Conservation (phyloP, 2,329 filamentous ascomycete species). For the Ophiosphaerella herpotricha region DNA sequence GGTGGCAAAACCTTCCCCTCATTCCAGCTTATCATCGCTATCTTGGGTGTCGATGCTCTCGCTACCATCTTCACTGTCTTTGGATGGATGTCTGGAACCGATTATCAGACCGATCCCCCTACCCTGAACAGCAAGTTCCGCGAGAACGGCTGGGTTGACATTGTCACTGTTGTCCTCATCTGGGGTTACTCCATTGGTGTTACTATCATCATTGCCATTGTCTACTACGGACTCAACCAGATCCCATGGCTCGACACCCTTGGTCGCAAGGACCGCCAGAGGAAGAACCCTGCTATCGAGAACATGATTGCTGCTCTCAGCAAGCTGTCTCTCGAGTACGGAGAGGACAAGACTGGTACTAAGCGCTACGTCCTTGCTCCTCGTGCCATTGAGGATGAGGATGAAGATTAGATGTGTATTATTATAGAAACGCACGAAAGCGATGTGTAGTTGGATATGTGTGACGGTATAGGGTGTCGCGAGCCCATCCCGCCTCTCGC, state of each 20-base stretch:
- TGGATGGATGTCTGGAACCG: conserved; percentile 69
- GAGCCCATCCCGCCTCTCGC: conserved; percentile 21
- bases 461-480: conserved; percentile 26
- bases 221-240: conserved; percentile 66
- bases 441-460: conserved; percentile 34
- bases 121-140: conserved; percentile 47
- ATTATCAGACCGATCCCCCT: conserved; percentile 49
- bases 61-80: conserved; percentile 76
- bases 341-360: conserved; percentile 55
- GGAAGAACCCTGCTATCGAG: conserved; percentile 67
- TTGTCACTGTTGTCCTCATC: conserved; percentile 68
- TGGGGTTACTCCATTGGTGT: conserved; percentile 71
- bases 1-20: conserved; percentile 73
- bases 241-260: conserved; percentile 64
- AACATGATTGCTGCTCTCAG: conserved; percentile 68
- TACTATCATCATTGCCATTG: conserved; percentile 67
- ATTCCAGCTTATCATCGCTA: conserved; percentile 73
- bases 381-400: conserved; percentile 55
- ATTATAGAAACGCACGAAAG: conserved; percentile 21
- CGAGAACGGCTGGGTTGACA: conserved; percentile 60
- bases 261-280: conserved; percentile 65
- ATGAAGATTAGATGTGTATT: conserved; percentile 48
- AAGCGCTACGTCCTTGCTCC: conserved; percentile 52
- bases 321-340: conserved; percentile 66
- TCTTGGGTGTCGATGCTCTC: conserved; percentile 71